A percentile compares a stretch with the other conserved stretches of the same genome.
Evolutionary conservation across 148 eudicot species (phyloP).

Genomic region (Rhododendron molle): DNA sequence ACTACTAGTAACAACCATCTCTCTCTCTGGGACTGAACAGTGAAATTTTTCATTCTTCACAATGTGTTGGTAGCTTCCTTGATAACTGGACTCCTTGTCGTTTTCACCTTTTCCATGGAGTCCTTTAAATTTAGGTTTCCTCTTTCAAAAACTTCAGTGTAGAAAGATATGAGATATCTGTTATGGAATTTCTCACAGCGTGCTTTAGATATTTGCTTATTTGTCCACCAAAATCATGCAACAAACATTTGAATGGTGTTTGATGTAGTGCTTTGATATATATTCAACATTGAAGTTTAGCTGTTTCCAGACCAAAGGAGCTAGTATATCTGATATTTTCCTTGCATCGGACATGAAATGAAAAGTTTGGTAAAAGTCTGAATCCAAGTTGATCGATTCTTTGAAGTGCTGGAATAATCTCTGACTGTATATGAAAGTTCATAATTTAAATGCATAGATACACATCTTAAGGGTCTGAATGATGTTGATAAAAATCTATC

Average conservation of each 20-base stretch:
- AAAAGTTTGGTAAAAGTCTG: no score
- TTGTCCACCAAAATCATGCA: not conserved
- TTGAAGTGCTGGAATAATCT: no score
- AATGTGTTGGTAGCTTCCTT: not conserved
- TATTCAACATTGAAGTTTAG: not conserved
- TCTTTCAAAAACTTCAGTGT: not conserved
- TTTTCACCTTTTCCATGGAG: not conserved
- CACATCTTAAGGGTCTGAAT: no score
- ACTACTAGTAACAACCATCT: not conserved
- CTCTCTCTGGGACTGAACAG: not conserved
- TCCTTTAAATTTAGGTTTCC: not conserved
- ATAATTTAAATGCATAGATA: no score
- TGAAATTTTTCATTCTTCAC: not conserved
- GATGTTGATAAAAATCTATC: no score
- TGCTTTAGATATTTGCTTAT: not conserved
- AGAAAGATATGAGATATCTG: not conserved
- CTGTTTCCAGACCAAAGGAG: slow-evolving; percentile 78
- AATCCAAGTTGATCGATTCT: no score
- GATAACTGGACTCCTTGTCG: not conserved
- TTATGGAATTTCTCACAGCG: not conserved
- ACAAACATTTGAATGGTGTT: not conserved
- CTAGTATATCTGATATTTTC: slow-evolving; percentile 75
- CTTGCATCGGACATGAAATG: slow-evolving; percentile 49
- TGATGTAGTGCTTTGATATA: not conserved
- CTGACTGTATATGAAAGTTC: no score